Base-by-base conservation (phyloP, 345 rosid genomes). In the Eucalyptus camaldulensis region DNA sequence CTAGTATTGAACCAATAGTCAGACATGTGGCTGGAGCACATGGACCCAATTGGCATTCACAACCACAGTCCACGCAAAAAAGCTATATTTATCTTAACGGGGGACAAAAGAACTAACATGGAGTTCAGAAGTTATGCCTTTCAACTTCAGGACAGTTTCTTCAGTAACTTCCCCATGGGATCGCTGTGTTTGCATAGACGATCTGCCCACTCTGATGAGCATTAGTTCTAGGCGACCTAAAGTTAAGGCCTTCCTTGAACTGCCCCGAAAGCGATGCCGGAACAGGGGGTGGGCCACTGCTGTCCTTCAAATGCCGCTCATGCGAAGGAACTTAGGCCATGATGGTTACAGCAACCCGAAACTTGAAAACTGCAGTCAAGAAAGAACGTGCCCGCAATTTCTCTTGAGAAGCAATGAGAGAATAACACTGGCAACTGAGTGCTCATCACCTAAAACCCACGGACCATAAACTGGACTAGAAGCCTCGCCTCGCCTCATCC, bases 81-180 rank as follows among this genome's bases (percentile, higher is more conserved):
- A 40, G 8, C 45, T 37, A 31, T 22, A 15, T 7, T 29, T 29
- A 69, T 19, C 54, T 8, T 58, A 80, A 24, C 19, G 87, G 37
- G 16, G 37, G 19, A 69, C 16, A 86, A 27, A 80, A 81, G 69
- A 37, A 43, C 31, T 69, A 88, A 56, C 94, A 90, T 22, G 89
- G 6, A 91, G 80, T 87, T 90, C 92, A 80, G 94, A 90, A 88
- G 90, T 89, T 8, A 97, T 33, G 85, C 93, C 93, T 90, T 92
- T 94, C 92, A 95, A 91, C 88, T 93, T 93, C 87, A 95, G 43
- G 40, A 21, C 43, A 89, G 90, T 88, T 88, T 94, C 96, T 72
- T 90, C 92, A 5, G 94, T 51, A 87, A 88, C 17, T 87, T 88
- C 92, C 80, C 97, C 95, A 37, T 27, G 87, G 85, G 91, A 56